Base-by-base conservation (phyloP, 2,329 filamentous ascomycete genomes). In the Calonectria montana region DNA sequence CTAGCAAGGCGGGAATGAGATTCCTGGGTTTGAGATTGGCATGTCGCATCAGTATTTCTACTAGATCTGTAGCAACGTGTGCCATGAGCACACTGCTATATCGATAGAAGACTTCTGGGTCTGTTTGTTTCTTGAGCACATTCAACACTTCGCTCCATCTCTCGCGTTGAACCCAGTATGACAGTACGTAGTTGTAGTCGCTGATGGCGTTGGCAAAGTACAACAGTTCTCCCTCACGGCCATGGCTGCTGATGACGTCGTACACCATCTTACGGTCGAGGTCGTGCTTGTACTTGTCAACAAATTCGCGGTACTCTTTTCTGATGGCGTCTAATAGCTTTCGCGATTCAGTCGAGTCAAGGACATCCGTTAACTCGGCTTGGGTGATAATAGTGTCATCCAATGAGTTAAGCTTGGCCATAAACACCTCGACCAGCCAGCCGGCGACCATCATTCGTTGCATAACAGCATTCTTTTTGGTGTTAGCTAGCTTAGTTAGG, bases 31-130 rank as follows among this genome's bases (percentile, higher is more conserved):
- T 92, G 27, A 99, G 89, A 74, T 95, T 94, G 6, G 91, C 88
- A 80, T 98, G 96, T 41, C 97, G 91, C 94, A 97, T 98, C 80
- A 99, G 86, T 39, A 99, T 95, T 77, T 99, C 96, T n/a, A 98
- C 94, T 27, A 97, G 87, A 65, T 97, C 96, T 7, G 93, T 90
- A 0, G 96, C 91, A 4, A 92, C 92, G 81, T 98, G 94, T 18
- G 92, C 93, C 93, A 99, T 98, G 59, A 99, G 89, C n/a, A 98
- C 96, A 79, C 93, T 98, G 86, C 95, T 97, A 83, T 98, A 98
- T 74, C 94, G 93, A 86, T 98, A 98, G 84, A 98, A 99, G 55
- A 97, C 94, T 63, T 97, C 95, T 0, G 94, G 91, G 63, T 97
- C 94, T 6, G 93, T 97, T 84, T 99, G 97, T 83, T 94, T 95